These are phyloP conservation scores for Esteya vermicola DNA, from an alignment of 2,329 filamentous ascomycete genomes.

Conservation along the genomic window DNA sequence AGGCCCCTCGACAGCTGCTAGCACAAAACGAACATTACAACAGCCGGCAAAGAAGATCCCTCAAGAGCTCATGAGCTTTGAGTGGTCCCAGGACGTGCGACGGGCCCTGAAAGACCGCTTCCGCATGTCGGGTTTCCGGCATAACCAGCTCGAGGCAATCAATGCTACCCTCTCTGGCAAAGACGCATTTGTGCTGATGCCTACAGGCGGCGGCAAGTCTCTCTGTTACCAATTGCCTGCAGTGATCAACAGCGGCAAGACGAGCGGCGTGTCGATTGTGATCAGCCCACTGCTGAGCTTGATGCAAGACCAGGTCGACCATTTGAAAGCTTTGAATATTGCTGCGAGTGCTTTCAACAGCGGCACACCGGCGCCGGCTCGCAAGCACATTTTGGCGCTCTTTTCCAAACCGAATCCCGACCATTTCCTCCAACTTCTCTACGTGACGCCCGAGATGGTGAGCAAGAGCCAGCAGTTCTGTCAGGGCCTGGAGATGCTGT, in stretches of 20 bases:
- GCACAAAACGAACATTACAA: no score
- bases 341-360: conserved; percentile 73
- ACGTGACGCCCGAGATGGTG: conserved; percentile 95
- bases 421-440: conserved; percentile 70
- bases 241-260: conserved; percentile 66
- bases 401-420: conserved; percentile 54
- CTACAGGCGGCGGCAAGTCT: conserved; percentile 92
- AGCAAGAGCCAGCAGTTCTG: conserved; percentile 62
- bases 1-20: no score
- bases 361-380: conserved; percentile 50
- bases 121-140: conserved; percentile 70
- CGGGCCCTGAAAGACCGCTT: conserved; percentile 71
- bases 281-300: conserved; percentile 89
- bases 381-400: conserved; percentile 49
- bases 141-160: conserved; percentile 88
- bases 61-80: conserved; percentile 44
- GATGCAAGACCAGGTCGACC: conserved; percentile 93
- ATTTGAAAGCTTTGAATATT: conserved; percentile 61
- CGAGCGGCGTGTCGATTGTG: conserved; percentile 77
- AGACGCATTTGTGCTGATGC: conserved; percentile 94
- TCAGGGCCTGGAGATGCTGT: conserved; percentile 50
- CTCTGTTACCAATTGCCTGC: conserved; percentile 93
- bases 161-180: conserved; percentile 80
- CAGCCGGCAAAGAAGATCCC: conserved; percentile 21
- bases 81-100: conserved; percentile 81